Evolutionary conservation across 192 early-diverging fungal genomes (phyloP).

Genomic region (Backusella circina): DNA sequence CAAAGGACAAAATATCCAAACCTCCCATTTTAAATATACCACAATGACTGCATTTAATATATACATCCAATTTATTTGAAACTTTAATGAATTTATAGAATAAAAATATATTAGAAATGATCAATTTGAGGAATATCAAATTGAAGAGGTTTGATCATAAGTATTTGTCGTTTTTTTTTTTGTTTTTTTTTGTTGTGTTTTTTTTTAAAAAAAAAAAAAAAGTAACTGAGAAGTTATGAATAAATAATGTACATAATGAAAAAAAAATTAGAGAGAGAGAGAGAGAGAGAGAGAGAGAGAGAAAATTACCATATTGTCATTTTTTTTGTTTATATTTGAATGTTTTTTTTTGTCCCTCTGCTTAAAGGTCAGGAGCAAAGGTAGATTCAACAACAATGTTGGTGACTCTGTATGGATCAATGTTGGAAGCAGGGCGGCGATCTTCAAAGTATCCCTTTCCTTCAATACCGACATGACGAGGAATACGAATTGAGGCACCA

Average conservation of each 20-base stretch:
- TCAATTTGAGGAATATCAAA: neutral
- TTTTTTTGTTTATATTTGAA: neutral
- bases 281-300: neutral
- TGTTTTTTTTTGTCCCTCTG: neutral
- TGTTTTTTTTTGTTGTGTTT: neutral
- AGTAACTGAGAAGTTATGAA: neutral
- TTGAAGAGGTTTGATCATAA: neutral
- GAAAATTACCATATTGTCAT: neutral
- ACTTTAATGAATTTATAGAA: too few species aligned
- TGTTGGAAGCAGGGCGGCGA: conserved; percentile 53
- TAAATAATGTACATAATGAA: neutral
- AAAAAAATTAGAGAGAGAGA: too few species aligned
- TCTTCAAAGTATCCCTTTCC: conserved; percentile 59
- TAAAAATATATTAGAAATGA: neutral
- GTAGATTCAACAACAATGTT: conserved; percentile 44
- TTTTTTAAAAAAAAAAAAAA: too few species aligned
- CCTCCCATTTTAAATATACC: too few species aligned
- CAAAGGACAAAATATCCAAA: too few species aligned
- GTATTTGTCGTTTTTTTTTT: neutral
- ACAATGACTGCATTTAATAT: too few species aligned
- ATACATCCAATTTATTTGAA: too few species aligned
- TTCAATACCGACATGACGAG: conserved; percentile 47
- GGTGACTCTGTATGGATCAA: conserved; percentile 54
- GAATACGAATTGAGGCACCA: conserved; percentile 56
- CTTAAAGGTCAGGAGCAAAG: conserved; percentile 17